Conservation (phyloP, 1,284 basidiomycete species). For the Trichosporon coremiiforme region DNA sequence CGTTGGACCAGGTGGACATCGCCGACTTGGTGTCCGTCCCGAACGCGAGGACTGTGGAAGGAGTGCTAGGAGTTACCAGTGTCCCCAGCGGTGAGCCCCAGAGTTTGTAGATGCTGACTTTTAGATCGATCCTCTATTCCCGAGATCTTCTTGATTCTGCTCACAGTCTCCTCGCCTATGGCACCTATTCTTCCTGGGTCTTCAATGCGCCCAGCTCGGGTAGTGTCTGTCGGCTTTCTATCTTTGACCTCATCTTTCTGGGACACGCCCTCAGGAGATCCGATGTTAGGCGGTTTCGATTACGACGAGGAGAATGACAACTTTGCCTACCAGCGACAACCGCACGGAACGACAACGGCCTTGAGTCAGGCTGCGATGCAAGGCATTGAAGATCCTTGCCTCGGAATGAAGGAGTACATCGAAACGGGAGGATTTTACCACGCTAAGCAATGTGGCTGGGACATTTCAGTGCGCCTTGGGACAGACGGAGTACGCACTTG, state of each 20-base stretch:
- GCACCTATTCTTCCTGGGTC: constrained; percentile 46
- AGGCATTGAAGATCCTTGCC: constrained; percentile 81
- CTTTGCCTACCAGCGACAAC: constrained; percentile 10
- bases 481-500: constrained; percentile 44
- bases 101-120: not conserved
- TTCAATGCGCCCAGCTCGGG: constrained; percentile 51
- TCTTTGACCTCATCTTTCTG: constrained; percentile 57
- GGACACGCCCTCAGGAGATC: constrained; percentile 48
- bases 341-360: constrained; percentile 1
- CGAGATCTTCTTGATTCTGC: constrained; percentile 55
- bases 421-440: constrained; percentile 94
- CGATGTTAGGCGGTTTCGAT: constrained; percentile 34
- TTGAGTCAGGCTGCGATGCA: constrained; percentile 51
- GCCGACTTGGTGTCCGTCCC: constrained; percentile 63
- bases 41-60: constrained; percentile 70
- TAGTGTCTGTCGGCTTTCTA: constrained; percentile 58
- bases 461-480: constrained; percentile 78
- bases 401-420: constrained; percentile 85
- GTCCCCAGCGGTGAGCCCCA: constrained; percentile 55
- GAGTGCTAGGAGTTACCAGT: constrained; percentile 69
- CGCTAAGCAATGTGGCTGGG: constrained; percentile 77
- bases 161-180: constrained; percentile 42
- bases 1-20: constrained; percentile 70
- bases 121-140: constrained; percentile 49
- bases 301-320: constrained; percentile 31